Base-by-base conservation (phyloP, 2,329 filamentous ascomycete species). In the Fusarium sp. region DNA sequence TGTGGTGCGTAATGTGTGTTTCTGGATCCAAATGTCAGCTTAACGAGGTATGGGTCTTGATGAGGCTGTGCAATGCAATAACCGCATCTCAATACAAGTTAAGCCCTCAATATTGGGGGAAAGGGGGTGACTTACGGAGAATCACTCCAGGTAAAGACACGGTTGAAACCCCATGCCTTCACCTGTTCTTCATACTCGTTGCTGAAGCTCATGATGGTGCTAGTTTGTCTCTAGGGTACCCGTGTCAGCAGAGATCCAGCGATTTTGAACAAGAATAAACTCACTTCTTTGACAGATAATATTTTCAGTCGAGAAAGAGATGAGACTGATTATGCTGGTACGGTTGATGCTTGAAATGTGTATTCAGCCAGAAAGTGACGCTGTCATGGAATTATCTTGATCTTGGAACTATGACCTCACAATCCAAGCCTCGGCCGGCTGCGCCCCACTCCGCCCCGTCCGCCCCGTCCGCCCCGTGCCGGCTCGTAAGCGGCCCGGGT, bases 101-200 rank as follows among this genome's bases (percentile, higher is more conserved):
- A n/a, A 9, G 11, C 19, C 8, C 36, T 9, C 10, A 10, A 31
- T 10, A 35, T 3, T 24, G 32, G 42, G 24, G 12, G 19, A 13
- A 11, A 13, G 4, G 7, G 9, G 10, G 8, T 29, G 26, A 82
- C 86, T 73, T 82, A 91, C 88, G 88, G 85, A 22, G 80, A 77
- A 74, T 92, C 90, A 7, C 83, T 87, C 89, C 89, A 92, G 3
- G 88, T 91, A 64, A 91, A 91, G 70, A 91, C 88, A 45, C 87
- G 80, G 3, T 73, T 66, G 72, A 91, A 92, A 2, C 89, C 89
- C 89, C 89, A 91, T 2, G 84, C 85, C 32, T 81, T 81, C 25
- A 92, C 89, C 70, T 90, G 78, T 45, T 78, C 76, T 73, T 92
- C 88, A 34, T 71, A 67, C 34, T 70, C 58, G 24, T 59, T 69